A percentile compares a stretch with the other conserved stretches of the same genome.
Evolutionary conservation across 805 yeast species (phyloP).

Genomic region (Saccharomycopsis lassenensis): DNA sequence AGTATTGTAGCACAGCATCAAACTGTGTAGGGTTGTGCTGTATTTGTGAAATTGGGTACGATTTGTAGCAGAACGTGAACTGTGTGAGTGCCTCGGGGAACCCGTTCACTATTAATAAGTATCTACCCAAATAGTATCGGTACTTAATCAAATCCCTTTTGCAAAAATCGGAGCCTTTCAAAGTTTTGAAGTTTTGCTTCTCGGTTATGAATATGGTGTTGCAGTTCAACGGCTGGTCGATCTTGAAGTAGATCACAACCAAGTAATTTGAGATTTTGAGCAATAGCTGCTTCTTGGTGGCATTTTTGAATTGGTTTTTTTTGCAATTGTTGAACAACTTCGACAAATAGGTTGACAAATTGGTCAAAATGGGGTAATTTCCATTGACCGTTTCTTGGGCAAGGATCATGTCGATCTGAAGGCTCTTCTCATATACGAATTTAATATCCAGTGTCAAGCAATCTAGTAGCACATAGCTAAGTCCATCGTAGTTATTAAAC

Average conservation of each 20-base stretch:
- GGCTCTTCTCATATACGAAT: constrained; percentile 5
- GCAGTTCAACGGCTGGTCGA: constrained; percentile 16
- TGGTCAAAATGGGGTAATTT: constrained; percentile 9
- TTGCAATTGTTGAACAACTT: constrained; percentile 17
- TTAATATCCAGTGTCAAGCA: constrained; percentile 7
- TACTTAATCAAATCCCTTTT: constrained; percentile 12
- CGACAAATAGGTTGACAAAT: constrained; percentile 10
- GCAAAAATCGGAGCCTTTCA: constrained; percentile 7
- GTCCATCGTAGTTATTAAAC: constrained; percentile 15
- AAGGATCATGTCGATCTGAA: constrained; percentile 4
- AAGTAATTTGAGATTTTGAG: constrained; percentile 13
- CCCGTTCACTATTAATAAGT: constrained; percentile 8
- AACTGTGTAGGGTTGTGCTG: not conserved
- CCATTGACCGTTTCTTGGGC: constrained; percentile 1
- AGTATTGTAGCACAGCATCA: constrained; percentile 7
- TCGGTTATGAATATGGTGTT: constrained; percentile 16
- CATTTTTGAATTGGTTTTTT: constrained; percentile 9
- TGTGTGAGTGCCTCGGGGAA: constrained; percentile 10
- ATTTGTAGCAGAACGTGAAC: constrained; percentile 12
- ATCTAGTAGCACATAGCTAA: constrained; percentile 3
- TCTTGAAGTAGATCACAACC: constrained; percentile 11
- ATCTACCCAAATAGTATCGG: constrained; percentile 13
- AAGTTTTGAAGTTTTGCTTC: constrained; percentile 7
- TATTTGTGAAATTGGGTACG: constrained; percentile 2
- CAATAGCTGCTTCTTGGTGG: constrained; percentile 5